These are phyloP conservation scores for Bjerkandera adusta DNA, from an alignment of 1,284 basidiomycete genomes.

Conservation along the genomic window DNA sequence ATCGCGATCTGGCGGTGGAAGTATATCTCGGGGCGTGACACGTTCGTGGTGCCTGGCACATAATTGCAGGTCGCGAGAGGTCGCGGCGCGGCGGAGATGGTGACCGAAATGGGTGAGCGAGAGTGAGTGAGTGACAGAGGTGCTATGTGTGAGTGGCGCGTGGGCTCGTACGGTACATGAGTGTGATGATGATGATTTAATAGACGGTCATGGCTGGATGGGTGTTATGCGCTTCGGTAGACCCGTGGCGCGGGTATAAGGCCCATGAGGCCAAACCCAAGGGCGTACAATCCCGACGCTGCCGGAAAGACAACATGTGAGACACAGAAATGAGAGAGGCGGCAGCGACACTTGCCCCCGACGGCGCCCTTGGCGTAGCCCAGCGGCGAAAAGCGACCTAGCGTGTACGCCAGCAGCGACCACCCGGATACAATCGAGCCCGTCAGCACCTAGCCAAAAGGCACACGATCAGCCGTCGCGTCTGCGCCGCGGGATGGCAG, in stretches of 20 bases:
- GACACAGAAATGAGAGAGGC: conserved; percentile 2
- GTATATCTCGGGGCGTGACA: no score
- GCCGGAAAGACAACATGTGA: conserved; percentile 3
- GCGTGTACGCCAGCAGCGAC: conserved; percentile 55
- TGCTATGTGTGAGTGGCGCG: no score
- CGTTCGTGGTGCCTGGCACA: no score
- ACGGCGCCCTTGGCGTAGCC: conserved; percentile 62
- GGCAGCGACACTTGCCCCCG: conserved; percentile 45
- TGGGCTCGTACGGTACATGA: conserved; percentile 7
- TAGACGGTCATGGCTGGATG: not conserved
- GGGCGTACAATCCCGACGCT: conserved; percentile 67
- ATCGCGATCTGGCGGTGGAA: no score
- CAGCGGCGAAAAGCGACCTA: conserved; percentile 61
- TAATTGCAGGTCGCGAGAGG: no score
- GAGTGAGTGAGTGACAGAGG: no score
- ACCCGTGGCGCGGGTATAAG: conserved; percentile 57
- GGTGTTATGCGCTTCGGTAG: conserved; percentile 17
- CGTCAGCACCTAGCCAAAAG: conserved; percentile 45
- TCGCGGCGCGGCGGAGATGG: no score
- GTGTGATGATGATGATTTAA: not conserved
- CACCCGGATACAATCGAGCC: conserved; percentile 67
- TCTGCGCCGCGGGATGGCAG: no score
- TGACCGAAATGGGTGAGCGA: no score
- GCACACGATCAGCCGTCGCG: no score
- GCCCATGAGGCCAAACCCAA: conserved; percentile 68